Percentiles rank a stretch among this genome's conserved stretches.
Conservation (phyloP, 1,284 basidiomycete species). For the Porogramme epimiltina region DNA sequence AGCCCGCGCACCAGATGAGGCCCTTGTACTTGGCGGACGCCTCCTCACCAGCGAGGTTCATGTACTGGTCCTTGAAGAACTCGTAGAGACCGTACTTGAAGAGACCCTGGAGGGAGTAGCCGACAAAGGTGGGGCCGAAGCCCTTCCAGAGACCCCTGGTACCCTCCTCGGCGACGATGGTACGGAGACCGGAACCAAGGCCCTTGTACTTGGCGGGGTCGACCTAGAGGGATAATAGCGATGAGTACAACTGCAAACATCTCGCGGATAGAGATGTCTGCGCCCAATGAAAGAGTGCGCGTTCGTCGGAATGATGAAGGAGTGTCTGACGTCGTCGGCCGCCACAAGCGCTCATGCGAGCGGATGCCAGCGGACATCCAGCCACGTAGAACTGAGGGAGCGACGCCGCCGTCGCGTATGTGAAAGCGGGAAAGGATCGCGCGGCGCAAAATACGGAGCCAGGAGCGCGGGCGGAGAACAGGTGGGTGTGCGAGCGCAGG, state of each 20-base stretch:
- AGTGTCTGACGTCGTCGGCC: too few species aligned
- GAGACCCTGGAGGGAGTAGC: constrained; percentile 95
- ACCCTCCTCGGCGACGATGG: constrained; percentile 84
- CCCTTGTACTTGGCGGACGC: constrained; percentile 87
- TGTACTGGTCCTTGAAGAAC: constrained; percentile 91
- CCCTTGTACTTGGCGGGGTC: constrained; percentile 78
- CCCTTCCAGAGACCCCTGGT: constrained; percentile 90
- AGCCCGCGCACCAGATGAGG: constrained; percentile 92
- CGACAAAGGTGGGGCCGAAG: constrained; percentile 88
- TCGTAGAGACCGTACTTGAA: constrained; percentile 98
- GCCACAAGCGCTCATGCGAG: too few species aligned
- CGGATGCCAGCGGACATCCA: too few species aligned
- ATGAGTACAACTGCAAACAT: too few species aligned
- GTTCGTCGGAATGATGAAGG: too few species aligned
- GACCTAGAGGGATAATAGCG: constrained; percentile 50
- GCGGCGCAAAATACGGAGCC: too few species aligned
- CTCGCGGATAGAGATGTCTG: too few species aligned
- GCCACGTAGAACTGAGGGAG: too few species aligned
- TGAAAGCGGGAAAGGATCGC: too few species aligned
- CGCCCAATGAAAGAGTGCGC: too few species aligned
- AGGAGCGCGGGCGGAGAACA: neutral
- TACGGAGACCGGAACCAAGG: constrained; percentile 72
- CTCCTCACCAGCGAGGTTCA: constrained; percentile 87
- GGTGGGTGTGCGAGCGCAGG: constrained; percentile 21
- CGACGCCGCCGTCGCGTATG: too few species aligned